phyloP scores from a whole-genome alignment of 805 yeast species.

The Debaryomyces castellii region DNA sequence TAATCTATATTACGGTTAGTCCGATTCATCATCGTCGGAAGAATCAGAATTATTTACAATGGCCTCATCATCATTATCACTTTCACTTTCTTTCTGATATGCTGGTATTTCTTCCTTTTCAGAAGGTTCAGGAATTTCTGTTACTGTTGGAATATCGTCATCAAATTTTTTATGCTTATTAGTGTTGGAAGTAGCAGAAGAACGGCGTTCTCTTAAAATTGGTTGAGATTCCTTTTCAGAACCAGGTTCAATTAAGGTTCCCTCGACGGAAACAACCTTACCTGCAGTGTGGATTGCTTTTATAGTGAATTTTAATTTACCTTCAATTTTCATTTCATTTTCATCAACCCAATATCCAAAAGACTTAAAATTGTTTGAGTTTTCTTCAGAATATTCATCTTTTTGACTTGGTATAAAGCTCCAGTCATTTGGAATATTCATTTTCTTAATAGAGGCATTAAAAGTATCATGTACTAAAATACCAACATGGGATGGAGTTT shows the following conservation, averaged over 20 bases:
- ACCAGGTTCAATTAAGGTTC: constrained; percentile 70
- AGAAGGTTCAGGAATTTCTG: constrained; percentile 15
- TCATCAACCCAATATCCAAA: constrained; percentile 89
- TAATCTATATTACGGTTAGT: constrained; percentile 5
- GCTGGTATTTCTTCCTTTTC: constrained; percentile 17
- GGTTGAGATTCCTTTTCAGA: constrained; percentile 56
- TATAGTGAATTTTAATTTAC: constrained; percentile 75
- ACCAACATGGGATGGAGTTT: constrained; percentile 93
- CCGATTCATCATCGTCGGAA: constrained; percentile 16
- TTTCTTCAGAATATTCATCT: constrained; percentile 47
- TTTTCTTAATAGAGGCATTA: constrained; percentile 87
- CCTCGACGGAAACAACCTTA: constrained; percentile 81
- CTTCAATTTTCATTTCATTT: constrained; percentile 72
- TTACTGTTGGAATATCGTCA: constrained; percentile 19
- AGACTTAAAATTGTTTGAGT: constrained; percentile 43
- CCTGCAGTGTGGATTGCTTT: constrained; percentile 75
- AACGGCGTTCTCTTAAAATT: constrained; percentile 41
- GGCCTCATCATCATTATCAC: constrained; percentile 19
- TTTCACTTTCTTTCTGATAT: constrained; percentile 14
- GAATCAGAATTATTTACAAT: constrained; percentile 24
- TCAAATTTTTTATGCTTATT: constrained; percentile 49
- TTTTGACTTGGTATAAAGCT: constrained; percentile 75
- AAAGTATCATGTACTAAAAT: constrained; percentile 88
- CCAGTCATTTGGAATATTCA: constrained; percentile 86
- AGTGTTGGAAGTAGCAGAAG: constrained; percentile 22